A percentile compares a stretch with the other conserved stretches of the same genome.
Conservation (phyloP, 2,329 filamentous ascomycete species). For the Sporothrix brasiliensis region DNA sequence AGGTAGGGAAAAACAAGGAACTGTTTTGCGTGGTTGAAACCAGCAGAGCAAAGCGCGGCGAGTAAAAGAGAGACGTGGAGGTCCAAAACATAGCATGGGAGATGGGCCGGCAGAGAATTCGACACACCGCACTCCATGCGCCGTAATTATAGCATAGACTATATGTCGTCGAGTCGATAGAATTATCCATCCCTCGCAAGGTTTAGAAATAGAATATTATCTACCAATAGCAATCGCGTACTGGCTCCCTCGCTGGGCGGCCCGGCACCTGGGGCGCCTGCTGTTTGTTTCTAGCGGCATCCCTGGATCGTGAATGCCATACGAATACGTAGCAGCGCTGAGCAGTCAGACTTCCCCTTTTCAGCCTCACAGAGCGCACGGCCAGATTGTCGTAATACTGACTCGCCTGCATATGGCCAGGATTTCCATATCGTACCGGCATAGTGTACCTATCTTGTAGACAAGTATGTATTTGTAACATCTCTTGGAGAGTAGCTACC, state of each 20-base stretch:
- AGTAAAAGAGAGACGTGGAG: too few species aligned
- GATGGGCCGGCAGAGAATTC: too few species aligned
- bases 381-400: background rate
- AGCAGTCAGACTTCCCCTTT: slow-evolving; percentile 3
- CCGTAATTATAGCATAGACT: too few species aligned
- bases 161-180: background rate
- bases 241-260: background rate
- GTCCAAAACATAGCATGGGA: too few species aligned
- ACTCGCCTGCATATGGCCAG: too few species aligned
- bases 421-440: too few species aligned
- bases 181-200: background rate
- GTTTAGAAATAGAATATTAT: background rate
- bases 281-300: background rate
- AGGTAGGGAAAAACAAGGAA: background rate
- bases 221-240: background rate
- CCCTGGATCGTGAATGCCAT: background rate
- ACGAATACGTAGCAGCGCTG: background rate
- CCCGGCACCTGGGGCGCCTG: background rate
- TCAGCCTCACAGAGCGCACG: background rate
- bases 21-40: too few species aligned
- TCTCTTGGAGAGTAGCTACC: background rate
- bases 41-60: too few species aligned
- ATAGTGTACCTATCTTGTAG: too few species aligned
- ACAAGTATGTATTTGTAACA: too few species aligned
- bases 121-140: too few species aligned